phyloP scores from a whole-genome alignment of 768 basidiomycete species.

The Termitomyces sp. region DNA sequence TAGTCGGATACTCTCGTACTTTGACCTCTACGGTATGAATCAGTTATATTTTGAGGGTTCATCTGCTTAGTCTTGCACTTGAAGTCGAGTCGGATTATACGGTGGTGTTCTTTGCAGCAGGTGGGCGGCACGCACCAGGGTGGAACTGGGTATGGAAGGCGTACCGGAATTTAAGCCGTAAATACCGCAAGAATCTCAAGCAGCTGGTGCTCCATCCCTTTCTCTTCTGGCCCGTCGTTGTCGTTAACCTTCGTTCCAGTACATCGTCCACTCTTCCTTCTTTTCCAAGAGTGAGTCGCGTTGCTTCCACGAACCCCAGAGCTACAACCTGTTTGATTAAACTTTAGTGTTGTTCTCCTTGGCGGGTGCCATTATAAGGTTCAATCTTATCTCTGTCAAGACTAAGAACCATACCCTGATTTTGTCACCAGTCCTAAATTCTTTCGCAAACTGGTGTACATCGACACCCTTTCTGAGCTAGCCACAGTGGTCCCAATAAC shows the following conservation, averaged over 20 bases:
- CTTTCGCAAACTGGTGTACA: conserved; percentile 80
- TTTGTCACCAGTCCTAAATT: conserved; percentile 71
- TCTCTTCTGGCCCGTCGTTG: neutral
- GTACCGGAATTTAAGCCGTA: conserved; percentile 74
- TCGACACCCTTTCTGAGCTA: conserved; percentile 74
- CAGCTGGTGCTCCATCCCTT: conserved; percentile 50
- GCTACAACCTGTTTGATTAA: conserved; percentile 10
- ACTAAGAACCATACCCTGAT: conserved; percentile 5
- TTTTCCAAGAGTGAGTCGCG: conserved; percentile 75
- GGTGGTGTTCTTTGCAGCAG: conserved; percentile 84
- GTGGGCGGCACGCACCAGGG: conserved; percentile 66
- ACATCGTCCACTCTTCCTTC: conserved; percentile 84
- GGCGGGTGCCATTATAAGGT: conserved; percentile 87
- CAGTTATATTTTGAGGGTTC: neutral
- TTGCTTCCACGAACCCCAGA: neutral
- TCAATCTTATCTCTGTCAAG: neutral
- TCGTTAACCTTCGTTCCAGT: conserved; percentile 41
- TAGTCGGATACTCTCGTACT: conserved; percentile 75
- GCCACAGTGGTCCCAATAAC: conserved; percentile 79
- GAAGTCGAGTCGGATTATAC: conserved; percentile 88
- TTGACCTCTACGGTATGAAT: conserved; percentile 72
- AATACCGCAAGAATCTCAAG: conserved; percentile 88
- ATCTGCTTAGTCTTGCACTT: neutral
- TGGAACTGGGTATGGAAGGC: conserved; percentile 96
- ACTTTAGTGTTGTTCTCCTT: conserved; percentile 80